Conservation (phyloP, 345 rosid genomes). For the Melaleuca quinquenervia region DNA sequence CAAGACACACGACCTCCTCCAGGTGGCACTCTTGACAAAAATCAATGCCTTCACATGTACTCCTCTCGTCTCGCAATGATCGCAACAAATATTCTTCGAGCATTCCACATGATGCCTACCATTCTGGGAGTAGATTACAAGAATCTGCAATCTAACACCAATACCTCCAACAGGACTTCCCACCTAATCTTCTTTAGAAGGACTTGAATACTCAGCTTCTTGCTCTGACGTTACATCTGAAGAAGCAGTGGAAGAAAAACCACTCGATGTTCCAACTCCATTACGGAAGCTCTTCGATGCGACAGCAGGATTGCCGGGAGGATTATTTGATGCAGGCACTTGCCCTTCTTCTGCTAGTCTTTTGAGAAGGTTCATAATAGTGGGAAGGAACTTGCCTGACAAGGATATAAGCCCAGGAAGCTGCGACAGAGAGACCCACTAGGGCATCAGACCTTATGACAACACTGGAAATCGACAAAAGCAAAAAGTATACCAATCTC, state of each 20-base stretch:
- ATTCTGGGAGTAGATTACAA: not conserved
- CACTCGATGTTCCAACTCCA: conserved; percentile 25
- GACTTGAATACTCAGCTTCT: conserved; percentile 27
- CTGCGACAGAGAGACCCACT: conserved; percentile 28
- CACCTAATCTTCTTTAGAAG: conserved; percentile 39
- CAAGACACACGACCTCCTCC: not conserved
- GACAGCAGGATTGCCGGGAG: conserved; percentile 20
- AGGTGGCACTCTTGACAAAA: not conserved
- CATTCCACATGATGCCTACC: not conserved
- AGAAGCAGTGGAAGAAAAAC: conserved; percentile 37
- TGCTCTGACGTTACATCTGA: conserved; percentile 29
- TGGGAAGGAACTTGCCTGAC: conserved; percentile 76
- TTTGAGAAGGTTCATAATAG: conserved; percentile 79
- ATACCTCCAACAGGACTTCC: not conserved
- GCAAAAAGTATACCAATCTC: not conserved
- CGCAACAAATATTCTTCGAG: not conserved
- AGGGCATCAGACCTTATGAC: not conserved
- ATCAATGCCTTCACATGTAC: not conserved
- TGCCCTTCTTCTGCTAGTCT: conserved; percentile 76
- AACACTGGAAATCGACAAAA: not conserved
- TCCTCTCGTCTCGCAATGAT: not conserved
- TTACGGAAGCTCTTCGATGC: conserved; percentile 24
- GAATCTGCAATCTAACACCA: not conserved
- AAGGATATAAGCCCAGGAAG: conserved; percentile 81
- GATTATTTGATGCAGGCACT: conserved; percentile 25